phyloP scores from a whole-genome alignment of 176 grass and related monocot genomes.

The Poa pratensis region DNA sequence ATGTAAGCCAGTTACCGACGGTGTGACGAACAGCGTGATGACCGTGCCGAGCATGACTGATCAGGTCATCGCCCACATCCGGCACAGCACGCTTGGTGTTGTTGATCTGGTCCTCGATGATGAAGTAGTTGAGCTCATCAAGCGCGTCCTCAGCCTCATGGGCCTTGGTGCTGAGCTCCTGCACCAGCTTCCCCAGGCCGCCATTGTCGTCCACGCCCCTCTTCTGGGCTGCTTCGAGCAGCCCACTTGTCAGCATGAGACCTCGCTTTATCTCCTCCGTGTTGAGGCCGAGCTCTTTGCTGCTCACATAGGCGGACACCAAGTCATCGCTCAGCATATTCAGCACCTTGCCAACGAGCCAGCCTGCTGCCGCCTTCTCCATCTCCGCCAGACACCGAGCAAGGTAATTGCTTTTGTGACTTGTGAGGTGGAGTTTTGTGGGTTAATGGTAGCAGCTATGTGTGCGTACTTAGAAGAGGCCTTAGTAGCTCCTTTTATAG shows the following conservation, averaged over 20 bases:
- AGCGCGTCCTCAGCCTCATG: background rate
- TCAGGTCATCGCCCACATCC: background rate
- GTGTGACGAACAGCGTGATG: background rate
- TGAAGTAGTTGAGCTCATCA: background rate
- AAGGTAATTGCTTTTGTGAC: too few relatives aligned
- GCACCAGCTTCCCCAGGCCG: background rate
- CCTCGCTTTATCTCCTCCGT: background rate
- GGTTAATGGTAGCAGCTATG: too few relatives aligned
- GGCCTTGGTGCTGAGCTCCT: background rate
- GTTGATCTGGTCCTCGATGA: background rate
- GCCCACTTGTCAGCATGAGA: background rate
- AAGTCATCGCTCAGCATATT: background rate
- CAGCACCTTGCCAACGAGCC: background rate
- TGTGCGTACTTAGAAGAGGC: too few relatives aligned
- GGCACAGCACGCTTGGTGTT: background rate
- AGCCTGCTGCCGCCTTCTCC: background rate
- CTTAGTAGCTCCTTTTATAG: too few relatives aligned
- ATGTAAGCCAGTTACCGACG: background rate
- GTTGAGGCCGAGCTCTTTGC: background rate
- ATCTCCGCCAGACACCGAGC: background rate
- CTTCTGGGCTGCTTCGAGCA: background rate
- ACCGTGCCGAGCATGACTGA: background rate
- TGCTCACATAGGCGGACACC: background rate
- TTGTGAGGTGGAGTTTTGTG: too few relatives aligned
- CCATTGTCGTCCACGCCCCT: background rate